Percentiles rank a stretch among this genome's conserved stretches.
phyloP scores from a whole-genome alignment of 2,329 filamentous ascomycete genomes.

The Sporothrix luriei region DNA sequence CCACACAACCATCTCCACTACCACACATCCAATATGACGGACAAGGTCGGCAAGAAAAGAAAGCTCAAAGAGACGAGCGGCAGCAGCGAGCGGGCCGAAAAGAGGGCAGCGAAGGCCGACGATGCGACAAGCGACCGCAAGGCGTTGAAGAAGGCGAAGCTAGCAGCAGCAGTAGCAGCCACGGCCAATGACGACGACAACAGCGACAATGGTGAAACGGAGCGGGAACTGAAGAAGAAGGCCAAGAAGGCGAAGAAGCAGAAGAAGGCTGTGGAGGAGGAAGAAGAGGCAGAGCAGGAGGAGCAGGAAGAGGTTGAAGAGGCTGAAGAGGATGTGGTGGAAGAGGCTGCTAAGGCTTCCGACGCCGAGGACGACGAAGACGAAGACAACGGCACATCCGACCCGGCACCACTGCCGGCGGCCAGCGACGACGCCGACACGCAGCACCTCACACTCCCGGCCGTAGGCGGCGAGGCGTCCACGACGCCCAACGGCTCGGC shows the following conservation, averaged over 20 bases:
- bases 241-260: conserved; percentile 38
- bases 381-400: conserved; percentile 41
- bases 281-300: neutral
- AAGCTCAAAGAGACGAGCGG: conserved; percentile 43
- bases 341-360: conserved; percentile 27
- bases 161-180: conserved; percentile 11
- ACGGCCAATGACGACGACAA: conserved; percentile 28
- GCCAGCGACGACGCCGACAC: conserved; percentile 44
- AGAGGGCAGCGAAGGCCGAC: conserved; percentile 26
- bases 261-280: neutral
- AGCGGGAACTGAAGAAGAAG: conserved; percentile 30
- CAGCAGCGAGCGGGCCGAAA: conserved; percentile 35
- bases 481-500: conserved; percentile 55
- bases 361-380: conserved; percentile 37
- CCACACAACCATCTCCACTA: neutral
- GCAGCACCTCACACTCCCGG: conserved; percentile 54
- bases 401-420: conserved; percentile 7
- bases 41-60: conserved; percentile 44
- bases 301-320: conserved; percentile 27
- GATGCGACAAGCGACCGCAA: conserved; percentile 31
- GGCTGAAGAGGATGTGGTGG: conserved; percentile 30
- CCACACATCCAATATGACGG: conserved; percentile 26
- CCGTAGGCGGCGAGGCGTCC: conserved; percentile 53
- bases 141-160: conserved; percentile 34
- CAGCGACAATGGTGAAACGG: conserved; percentile 27